Evolutionary conservation across 2,329 filamentous ascomycete species (phyloP), one percentile per base, ranked within the genome.

Genomic region (Paecilomyces dactylethromorphus): DNA sequence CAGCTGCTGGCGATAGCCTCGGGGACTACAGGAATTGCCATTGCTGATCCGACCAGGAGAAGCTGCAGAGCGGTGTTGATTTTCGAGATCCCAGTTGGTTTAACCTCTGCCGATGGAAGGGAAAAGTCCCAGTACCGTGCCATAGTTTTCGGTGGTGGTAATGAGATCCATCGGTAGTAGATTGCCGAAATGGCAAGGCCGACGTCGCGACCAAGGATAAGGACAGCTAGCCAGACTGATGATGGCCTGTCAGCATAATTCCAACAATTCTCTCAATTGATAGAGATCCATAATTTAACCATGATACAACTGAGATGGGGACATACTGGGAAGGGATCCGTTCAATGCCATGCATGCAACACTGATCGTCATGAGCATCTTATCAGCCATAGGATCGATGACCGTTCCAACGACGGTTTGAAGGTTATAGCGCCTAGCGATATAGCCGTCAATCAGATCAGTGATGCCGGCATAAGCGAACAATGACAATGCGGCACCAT

Each of bases 371-470:
- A 99, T 97, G 63, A 99, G 83, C 8, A 86, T 84, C 78, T 99
- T 99, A 76, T 99, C 94, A 2, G 94, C 94, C 89, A 97, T 94
- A 5, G 94, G 94, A 69, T 96, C 92, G 62, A 99, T 91, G 31
- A 99, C 86, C 57, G 91, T 95, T 57, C 94, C 94, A 10, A 97
- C 91, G 1, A 99, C 93, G 0, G 94, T 97, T 74, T 94, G 89
- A 59, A 91, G 82, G 55, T 93, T 88, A 86, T 89, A 97, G 60
- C 82, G 84, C 49, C 94, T 85, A 26, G 94, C 94, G 67, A 99
- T 94, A 83, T 88, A 97, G 59, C 94, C 94, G 72, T 99, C 94
- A 2, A 97, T 83, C 6, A 96, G 81, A 71, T 99, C 94, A 0
- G 93, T 96, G 66, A 96, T 80, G 53, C 91, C 92, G 2, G 94